Evolutionary conservation across 2,329 filamentous ascomycete species (phyloP).

Genomic region (Trichoderma arundinaceum): DNA sequence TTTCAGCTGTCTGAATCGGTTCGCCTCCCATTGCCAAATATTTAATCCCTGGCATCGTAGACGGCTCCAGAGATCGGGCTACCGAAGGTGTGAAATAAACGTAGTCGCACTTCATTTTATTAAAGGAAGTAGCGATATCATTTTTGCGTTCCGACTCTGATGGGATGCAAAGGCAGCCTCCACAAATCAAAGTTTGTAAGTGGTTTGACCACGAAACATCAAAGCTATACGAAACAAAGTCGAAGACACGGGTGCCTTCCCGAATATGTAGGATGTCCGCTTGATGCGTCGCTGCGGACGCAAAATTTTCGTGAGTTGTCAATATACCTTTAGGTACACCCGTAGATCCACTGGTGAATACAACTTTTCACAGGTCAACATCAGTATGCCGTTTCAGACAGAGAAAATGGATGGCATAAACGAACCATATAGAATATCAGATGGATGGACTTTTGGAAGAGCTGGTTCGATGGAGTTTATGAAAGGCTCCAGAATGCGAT

Average conservation of each 20-base stretch:
- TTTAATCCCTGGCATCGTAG: slow-evolving; percentile 14
- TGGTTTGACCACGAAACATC: slow-evolving; percentile 26
- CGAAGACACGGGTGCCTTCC: slow-evolving; percentile 29
- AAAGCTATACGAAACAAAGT: slow-evolving; percentile 32
- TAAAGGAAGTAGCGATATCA: neutral
- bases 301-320: slow-evolving; percentile 32
- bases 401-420: neutral
- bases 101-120: slow-evolving; percentile 2
- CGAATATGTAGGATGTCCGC: slow-evolving; percentile 25
- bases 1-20: slow-evolving; percentile 1
- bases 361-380: slow-evolving; percentile 40
- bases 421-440: slow-evolving; percentile 27
- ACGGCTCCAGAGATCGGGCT: slow-evolving; percentile 1
- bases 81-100: slow-evolving; percentile 9
- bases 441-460: slow-evolving; percentile 31
- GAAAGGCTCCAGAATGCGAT: neutral
- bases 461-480: neutral
- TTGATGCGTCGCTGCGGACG: slow-evolving; percentile 30
- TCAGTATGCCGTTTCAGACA: neutral
- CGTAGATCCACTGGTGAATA: slow-evolving; percentile 61
- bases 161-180: slow-evolving; percentile 31
- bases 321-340: slow-evolving; percentile 59
- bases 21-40: slow-evolving; percentile 23
- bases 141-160: slow-evolving; percentile 39
- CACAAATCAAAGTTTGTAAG: slow-evolving; percentile 18